Evolutionary conservation across 257 asterid species (phyloP), one percentile per base, ranked within the genome.

Genomic region (Ocimum tenuiflorum): DNA sequence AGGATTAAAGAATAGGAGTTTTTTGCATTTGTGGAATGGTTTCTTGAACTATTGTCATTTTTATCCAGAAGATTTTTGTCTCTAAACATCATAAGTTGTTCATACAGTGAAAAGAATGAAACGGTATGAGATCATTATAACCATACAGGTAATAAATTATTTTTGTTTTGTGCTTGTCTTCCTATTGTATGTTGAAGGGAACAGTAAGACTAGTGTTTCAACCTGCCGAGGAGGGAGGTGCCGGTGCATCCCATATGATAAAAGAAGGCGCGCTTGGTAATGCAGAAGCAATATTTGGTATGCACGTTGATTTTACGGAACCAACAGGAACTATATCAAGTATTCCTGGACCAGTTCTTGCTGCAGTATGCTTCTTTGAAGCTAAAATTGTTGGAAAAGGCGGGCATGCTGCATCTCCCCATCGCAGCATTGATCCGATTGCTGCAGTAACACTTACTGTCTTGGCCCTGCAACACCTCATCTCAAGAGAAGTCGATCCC

Each of bases 151-250:
- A 20, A n/a, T 54, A 9, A 41, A n/a, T 49, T n/a, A 4, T 2
- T 29, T 23, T 15, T 47, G 18, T 60, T 51, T 43, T 27, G 20
- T 74, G 51, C 20, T 59, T 51, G 52, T 13, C 42, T 46, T 55
- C 52, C 6, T 22, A 49, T 61, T 58, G 58, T n/a, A 35, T 73
- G 53, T 22, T 31, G n/a, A 80, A 90, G 96, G 96, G 97, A 65
- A 90, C 95, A 0, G 95, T 90, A 42, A 82, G 95, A 22, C 92
- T 90, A 77, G 74, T 90, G 46, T 90, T 90, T 60, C 97, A 90
- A 77, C 97, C 97, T n/a, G 97, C 96, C 0, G 97, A 90, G 80
- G 97, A 86, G 68, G 97, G 95, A 36, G 96, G 97, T 48, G 97
- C 92, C 20, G 97, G 97, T 3, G 95, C 95, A 8, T 77, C 83